phyloP scores from a whole-genome alignment of 1,284 basidiomycete genomes.

The Ceratobasidium sp. region DNA sequence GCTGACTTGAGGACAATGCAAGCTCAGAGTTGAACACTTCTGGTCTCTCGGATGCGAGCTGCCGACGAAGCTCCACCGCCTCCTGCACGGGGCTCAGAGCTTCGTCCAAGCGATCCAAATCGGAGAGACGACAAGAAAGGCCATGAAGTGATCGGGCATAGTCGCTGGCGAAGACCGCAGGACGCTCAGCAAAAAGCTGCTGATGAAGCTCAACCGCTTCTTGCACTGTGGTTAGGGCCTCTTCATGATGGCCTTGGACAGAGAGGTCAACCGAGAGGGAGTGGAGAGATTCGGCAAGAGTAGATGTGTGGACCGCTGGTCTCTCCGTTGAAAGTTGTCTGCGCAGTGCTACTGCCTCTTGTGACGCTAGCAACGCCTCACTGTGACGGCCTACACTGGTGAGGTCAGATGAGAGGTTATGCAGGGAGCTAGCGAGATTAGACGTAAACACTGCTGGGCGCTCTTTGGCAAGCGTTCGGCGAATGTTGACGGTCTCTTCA shows the following conservation, averaged over 20 bases:
- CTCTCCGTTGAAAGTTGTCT: background rate
- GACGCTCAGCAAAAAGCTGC: background rate
- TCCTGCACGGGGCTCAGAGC: background rate
- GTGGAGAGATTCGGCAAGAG: background rate
- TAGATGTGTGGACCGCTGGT: background rate
- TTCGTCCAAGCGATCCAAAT: background rate
- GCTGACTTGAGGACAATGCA: conserved; percentile 6
- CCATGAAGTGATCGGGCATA: background rate
- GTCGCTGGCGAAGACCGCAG: background rate
- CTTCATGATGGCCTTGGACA: background rate
- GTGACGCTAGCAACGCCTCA: background rate
- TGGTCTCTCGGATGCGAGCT: background rate
- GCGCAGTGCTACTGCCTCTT: background rate
- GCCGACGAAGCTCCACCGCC: background rate
- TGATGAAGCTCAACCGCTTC: background rate
- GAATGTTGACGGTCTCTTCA: conserved; percentile 5
- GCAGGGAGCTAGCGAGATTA: background rate
- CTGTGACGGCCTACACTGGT: background rate
- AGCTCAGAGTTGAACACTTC: background rate
- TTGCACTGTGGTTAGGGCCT: background rate
- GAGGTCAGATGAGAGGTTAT: background rate
- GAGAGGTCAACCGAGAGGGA: background rate
- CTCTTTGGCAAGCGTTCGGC: background rate
- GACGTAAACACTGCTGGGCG: background rate
- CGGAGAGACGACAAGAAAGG: conserved; percentile 1